Conservation (phyloP, 2,329 filamentous ascomycete genomes). For the Aureobasidium melanogenum region DNA sequence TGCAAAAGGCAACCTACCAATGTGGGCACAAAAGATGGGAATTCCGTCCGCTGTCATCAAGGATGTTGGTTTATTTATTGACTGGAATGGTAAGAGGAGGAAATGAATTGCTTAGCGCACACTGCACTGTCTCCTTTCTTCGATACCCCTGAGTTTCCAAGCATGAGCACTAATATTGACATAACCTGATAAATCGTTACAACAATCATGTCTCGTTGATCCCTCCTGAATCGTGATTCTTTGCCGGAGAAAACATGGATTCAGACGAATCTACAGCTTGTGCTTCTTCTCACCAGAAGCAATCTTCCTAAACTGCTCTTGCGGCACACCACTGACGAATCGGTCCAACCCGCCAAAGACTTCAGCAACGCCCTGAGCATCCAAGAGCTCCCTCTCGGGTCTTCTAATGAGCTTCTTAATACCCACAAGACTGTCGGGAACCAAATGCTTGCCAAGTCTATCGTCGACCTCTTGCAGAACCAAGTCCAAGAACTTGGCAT, state of each 20-base stretch:
- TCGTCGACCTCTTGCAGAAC: conserved; percentile 78
- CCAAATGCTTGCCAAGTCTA: conserved; percentile 68
- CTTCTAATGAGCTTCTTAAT: conserved; percentile 78
- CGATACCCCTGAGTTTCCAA: neutral
- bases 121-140: neutral
- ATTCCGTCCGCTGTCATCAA: conserved; percentile 57
- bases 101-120: neutral
- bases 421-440: conserved; percentile 65
- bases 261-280: conserved; percentile 54
- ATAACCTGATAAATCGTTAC: neutral
- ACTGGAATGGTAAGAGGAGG: conserved; percentile 40
- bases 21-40: conserved; percentile 55
- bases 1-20: conserved; percentile 57
- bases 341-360: conserved; percentile 77
- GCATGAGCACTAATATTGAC: neutral
- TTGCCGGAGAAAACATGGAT: neutral
- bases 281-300: conserved; percentile 86
- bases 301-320: conserved; percentile 80
- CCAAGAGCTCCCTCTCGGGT: conserved; percentile 63
- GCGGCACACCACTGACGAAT: conserved; percentile 71
- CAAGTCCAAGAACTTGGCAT: conserved; percentile 57
- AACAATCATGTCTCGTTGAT: neutral
- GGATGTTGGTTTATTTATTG: conserved; percentile 61
- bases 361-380: conserved; percentile 71
- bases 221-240: neutral